These are phyloP conservation scores for Lipomyces kockii DNA, from an alignment of 805 yeast genomes.

Conservation along the genomic window DNA sequence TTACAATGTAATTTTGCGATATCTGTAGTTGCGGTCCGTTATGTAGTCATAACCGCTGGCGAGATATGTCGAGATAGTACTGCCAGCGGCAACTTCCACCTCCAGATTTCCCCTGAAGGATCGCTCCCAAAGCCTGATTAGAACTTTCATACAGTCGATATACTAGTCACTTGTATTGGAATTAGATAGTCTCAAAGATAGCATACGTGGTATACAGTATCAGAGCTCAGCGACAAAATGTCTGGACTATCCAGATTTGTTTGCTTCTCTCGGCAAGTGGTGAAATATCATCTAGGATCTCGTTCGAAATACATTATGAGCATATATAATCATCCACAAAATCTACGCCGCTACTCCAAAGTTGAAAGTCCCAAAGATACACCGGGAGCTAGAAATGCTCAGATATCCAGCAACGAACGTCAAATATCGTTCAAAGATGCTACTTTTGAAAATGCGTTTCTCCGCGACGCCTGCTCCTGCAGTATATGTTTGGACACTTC, in stretches of 20 bases:
- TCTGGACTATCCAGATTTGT: not conserved
- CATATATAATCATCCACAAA: not conserved
- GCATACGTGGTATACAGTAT: not conserved
- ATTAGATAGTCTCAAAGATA: not conserved
- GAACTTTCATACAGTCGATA: not conserved
- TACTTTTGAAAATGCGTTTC: conserved; percentile 45
- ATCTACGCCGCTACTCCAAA: not conserved
- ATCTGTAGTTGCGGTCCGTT: not conserved
- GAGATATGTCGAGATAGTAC: too few species aligned
- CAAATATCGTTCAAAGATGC: not conserved
- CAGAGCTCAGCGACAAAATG: not conserved
- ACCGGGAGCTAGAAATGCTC: not conserved
- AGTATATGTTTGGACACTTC: conserved; percentile 56
- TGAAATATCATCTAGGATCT: not conserved
- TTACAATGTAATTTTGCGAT: not conserved
- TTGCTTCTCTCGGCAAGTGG: not conserved
- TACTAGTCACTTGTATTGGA: not conserved
- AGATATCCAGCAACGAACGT: not conserved
- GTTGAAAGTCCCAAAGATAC: not conserved
- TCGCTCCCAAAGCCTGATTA: not conserved
- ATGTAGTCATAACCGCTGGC: too few species aligned
- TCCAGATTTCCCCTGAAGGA: not conserved
- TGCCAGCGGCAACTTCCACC: too few species aligned
- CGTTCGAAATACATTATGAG: not conserved
- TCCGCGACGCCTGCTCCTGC: conserved; percentile 67